A percentile compares a stretch with the other conserved stretches of the same genome.
phyloP scores from a whole-genome alignment of 176 grass and related monocot genomes.

The Alopecurus myosuroides region DNA sequence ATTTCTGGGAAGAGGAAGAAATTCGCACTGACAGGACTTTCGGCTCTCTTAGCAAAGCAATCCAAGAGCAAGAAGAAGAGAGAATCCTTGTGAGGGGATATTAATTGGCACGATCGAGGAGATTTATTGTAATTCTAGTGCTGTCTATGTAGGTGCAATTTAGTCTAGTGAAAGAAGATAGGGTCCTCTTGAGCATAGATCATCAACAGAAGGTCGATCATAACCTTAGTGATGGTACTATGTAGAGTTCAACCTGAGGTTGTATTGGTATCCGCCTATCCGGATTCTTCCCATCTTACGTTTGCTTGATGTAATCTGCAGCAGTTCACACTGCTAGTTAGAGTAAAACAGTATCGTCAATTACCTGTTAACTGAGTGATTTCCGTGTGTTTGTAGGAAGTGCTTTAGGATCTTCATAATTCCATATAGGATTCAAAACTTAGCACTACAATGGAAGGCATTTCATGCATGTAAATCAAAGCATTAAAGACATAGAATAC shows the following conservation, averaged over 20 bases:
- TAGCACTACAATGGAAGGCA: not conserved
- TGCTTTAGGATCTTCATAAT: not conserved
- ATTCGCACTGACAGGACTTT: conserved; percentile 60
- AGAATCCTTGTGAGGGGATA: conserved; percentile 37
- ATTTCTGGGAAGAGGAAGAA: conserved; percentile 72
- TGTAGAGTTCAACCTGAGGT: conserved; percentile 24
- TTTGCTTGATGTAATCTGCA: not conserved
- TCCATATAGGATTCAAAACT: not conserved
- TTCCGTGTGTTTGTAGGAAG: not conserved
- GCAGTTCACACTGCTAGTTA: conserved; percentile 11
- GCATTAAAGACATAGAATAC: no score
- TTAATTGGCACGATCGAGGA: not conserved
- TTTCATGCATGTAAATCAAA: no score
- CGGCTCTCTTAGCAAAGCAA: conserved; percentile 66
- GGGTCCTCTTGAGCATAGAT: conserved; percentile 29
- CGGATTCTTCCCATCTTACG: not conserved
- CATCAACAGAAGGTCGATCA: not conserved
- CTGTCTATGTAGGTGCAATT: not conserved
- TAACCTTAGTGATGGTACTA: not conserved
- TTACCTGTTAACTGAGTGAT: not conserved
- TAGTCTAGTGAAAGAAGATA: conserved; percentile 36
- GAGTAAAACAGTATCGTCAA: not conserved
- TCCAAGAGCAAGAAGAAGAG: conserved; percentile 83
- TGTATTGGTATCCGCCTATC: not conserved
- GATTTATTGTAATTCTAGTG: not conserved